A percentile compares a stretch with the other conserved stretches of the same genome.
These are phyloP conservation scores for Amanita inopinata DNA, from an alignment of 768 basidiomycete genomes.

Conservation along the genomic window DNA sequence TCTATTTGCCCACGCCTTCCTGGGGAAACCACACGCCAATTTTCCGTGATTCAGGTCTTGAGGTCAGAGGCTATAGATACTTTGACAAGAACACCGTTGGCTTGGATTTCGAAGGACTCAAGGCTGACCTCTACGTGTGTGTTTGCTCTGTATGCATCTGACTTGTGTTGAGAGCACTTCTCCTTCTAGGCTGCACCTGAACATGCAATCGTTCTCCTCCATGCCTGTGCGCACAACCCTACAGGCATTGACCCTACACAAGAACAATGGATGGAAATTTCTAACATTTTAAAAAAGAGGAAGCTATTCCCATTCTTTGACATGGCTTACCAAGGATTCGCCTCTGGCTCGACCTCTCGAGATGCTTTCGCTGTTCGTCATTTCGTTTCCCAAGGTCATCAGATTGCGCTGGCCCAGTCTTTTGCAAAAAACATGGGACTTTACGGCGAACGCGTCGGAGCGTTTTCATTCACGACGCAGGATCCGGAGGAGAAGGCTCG, in stretches of 20 bases:
- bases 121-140: constrained; percentile 72
- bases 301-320: constrained; percentile 97
- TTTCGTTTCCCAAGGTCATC: constrained; percentile 86
- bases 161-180: constrained; percentile 6
- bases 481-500: constrained; percentile 72
- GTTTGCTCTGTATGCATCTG: not conserved
- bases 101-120: constrained; percentile 85
- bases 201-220: constrained; percentile 78
- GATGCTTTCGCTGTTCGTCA: constrained; percentile 95
- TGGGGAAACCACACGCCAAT: constrained; percentile 97
- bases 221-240: constrained; percentile 99
- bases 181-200: constrained; percentile 54
- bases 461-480: constrained; percentile 74
- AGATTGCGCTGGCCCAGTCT: constrained; percentile 84
- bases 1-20: constrained; percentile 88
- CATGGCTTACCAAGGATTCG: constrained; percentile 99
- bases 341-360: constrained; percentile 80
- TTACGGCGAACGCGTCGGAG: constrained; percentile 97
- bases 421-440: constrained; percentile 99
- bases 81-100: constrained; percentile 90
- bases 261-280: constrained; percentile 88
- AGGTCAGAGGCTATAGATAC: constrained; percentile 89
- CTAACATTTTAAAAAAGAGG: constrained; percentile 79
- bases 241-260: constrained; percentile 93
- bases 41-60: constrained; percentile 89